Evolutionary conservation across 805 yeast species (phyloP), one percentile per base, ranked within the genome.

Genomic region (Metschnikowia kunwiensis): DNA sequence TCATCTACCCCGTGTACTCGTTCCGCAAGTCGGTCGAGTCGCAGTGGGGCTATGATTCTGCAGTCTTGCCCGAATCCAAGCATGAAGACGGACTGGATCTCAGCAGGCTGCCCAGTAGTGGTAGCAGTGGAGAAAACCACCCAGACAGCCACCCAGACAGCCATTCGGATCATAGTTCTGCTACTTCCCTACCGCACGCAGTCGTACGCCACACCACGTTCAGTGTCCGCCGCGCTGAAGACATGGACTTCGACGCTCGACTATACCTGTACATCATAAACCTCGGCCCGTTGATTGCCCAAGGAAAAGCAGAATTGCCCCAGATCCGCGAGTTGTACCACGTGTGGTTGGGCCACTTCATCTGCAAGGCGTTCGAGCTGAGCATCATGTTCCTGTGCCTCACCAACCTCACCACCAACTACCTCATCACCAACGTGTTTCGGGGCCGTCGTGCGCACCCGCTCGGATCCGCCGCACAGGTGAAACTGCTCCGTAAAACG

Each of bases 1-100:
- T 65, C 35, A 60, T 65, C 14, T 65, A 65, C 37, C 71, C 71
- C 1, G 58, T 65, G 10, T 65, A 65, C 38, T 49, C 60, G 4
- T 43, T 61, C 25, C 42, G 38, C 23, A 27, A 25, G 17, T 28
- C 41, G 24, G 37, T 25, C 17, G 36, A 24, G 26, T 32, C 30
- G 4, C 40, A 24, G 16, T 27, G 36, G 40, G 32, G 26, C 20
- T 17, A 22, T 17, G 13, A 16, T 16, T 13, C 28, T 3, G 24
- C n/a, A 6, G 17, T 15, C 2, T 26, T n/a, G 22, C 11, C 20
- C 7, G 13, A 15, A 8, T 16, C 5, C 10, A n/a, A 17, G 5
- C 14, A 3, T 27, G 29, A 27, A 14, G 20, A n/a, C 2, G 29
- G 13, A 10, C 17, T 12, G 15, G 29, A 27, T 6, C 19, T 11